Evolutionary conservation across 805 yeast genomes (phyloP).

Genomic region (Saccharomycopsis sp.): DNA sequence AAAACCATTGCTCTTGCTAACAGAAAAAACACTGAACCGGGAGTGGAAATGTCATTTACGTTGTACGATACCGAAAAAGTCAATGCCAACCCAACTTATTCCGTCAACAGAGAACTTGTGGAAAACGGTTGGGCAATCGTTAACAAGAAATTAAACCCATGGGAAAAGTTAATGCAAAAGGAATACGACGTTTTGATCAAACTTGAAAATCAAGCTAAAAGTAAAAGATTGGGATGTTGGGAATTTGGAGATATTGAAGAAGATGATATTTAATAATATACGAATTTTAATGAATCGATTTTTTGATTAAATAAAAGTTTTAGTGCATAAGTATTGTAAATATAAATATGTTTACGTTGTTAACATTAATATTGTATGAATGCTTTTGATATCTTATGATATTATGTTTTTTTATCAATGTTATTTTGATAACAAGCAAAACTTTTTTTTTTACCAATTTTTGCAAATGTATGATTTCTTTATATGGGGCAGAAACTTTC

Average conservation of each 20-base stretch:
- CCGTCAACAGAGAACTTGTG: conserved; percentile 51
- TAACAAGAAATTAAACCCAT: conserved; percentile 24
- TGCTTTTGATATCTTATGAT: too few species aligned
- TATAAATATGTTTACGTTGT: too few species aligned
- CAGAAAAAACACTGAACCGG: conserved; percentile 28
- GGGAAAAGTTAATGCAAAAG: conserved; percentile 27
- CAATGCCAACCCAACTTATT: conserved; percentile 41
- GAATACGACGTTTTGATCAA: conserved; percentile 31
- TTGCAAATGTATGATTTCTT: too few species aligned
- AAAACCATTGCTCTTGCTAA: conserved; percentile 45
- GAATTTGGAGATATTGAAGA: conserved; percentile 62
- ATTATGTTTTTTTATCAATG: too few species aligned
- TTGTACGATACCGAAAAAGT: conserved; percentile 49
- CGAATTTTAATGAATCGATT: too few species aligned
- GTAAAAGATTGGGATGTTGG: conserved; percentile 56
- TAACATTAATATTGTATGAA: too few species aligned
- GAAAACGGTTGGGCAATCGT: conserved; percentile 52
- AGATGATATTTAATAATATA: conserved; percentile 27
- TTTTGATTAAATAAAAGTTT: too few species aligned
- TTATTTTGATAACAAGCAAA: too few species aligned
- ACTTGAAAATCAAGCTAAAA: conserved; percentile 40
- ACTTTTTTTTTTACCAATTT: too few species aligned
- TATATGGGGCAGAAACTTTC: too few species aligned
- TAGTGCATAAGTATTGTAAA: too few species aligned
- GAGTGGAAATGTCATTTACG: conserved; percentile 39